phyloP scores from a whole-genome alignment of 2,329 filamentous ascomycete species.

The Blumeriella jaapii region DNA sequence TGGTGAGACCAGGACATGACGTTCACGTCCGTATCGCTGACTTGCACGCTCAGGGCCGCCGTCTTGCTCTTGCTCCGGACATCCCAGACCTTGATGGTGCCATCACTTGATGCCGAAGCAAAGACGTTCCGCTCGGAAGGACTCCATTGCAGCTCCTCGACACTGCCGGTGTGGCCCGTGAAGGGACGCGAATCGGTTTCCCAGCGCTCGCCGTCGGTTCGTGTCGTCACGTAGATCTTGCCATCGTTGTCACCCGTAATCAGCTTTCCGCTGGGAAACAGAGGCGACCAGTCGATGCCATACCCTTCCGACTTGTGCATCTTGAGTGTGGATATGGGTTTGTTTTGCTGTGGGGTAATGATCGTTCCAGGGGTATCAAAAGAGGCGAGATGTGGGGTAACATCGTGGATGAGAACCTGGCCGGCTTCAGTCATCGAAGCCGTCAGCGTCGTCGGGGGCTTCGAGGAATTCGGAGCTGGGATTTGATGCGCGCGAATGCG shows the following conservation, averaged over 20 bases:
- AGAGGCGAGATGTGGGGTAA: slow-evolving; percentile 76
- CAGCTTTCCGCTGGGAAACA: slow-evolving; percentile 70
- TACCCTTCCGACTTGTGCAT: slow-evolving; percentile 94
- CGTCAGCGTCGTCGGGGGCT: slow-evolving; percentile 69
- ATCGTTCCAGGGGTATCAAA: slow-evolving; percentile 82
- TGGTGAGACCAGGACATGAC: slow-evolving; percentile 91
- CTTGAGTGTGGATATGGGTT: slow-evolving; percentile 75
- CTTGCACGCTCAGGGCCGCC: slow-evolving; percentile 76
- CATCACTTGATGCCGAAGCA: slow-evolving; percentile 85
- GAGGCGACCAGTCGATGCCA: slow-evolving; percentile 89
- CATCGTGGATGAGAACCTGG: slow-evolving; percentile 85
- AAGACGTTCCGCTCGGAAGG: slow-evolving; percentile 90
- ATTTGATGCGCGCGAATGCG: slow-evolving; percentile 81
- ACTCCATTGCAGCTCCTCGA: slow-evolving; percentile 96
- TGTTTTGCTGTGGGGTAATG: slow-evolving; percentile 73
- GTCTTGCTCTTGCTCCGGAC: slow-evolving; percentile 80
- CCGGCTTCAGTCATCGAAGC: slow-evolving; percentile 88
- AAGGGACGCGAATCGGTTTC: slow-evolving; percentile 77
- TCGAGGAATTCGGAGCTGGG: slow-evolving; percentile 56
- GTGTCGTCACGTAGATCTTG: slow-evolving; percentile 76
- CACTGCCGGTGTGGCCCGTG: slow-evolving; percentile 69
- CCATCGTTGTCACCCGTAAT: slow-evolving; percentile 87
- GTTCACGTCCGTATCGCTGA: slow-evolving; percentile 81
- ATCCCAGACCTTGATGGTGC: slow-evolving; percentile 94
- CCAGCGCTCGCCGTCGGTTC: slow-evolving; percentile 80